Evolutionary conservation across 257 asterid species (phyloP).

Genomic region (Ehretia macrophylla): DNA sequence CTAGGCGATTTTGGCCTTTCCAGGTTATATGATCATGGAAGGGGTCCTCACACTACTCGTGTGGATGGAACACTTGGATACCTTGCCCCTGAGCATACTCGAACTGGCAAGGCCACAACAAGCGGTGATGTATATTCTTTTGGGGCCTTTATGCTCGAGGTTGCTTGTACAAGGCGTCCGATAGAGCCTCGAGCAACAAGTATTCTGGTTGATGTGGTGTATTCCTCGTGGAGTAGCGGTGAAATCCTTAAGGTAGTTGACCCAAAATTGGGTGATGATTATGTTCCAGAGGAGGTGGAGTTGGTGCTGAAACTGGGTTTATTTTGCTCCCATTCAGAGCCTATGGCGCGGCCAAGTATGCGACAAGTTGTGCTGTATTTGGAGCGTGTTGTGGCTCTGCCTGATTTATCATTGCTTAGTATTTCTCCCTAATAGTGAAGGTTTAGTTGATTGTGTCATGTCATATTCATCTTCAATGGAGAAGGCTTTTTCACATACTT

Average conservation of each 20-base stretch:
- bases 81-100: too few species aligned
- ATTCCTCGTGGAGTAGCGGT: constrained; percentile 40
- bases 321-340: constrained; percentile 40
- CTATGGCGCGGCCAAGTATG: constrained; percentile 45
- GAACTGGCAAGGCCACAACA: too few species aligned
- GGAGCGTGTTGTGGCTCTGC: constrained; percentile 18
- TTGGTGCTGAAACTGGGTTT: constrained; percentile 46
- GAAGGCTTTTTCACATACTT: background rate
- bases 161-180: constrained; percentile 55
- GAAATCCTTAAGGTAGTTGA: constrained; percentile 45
- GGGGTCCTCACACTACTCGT: too few species aligned
- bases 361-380: constrained; percentile 46
- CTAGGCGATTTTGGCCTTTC: too few species aligned
- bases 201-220: constrained; percentile 44
- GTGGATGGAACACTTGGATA: too few species aligned
- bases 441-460: constrained; percentile 1
- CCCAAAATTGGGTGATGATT: constrained; percentile 14
- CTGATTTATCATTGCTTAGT: constrained; percentile 13
- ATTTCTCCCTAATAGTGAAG: constrained; percentile 3
- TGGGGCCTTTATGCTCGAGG: constrained; percentile 26
- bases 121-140: too few species aligned
- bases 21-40: too few species aligned
- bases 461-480: background rate
- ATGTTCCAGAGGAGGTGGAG: background rate
- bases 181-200: constrained; percentile 26